Conservation (phyloP, 2,329 filamentous ascomycete species). For the Dactylonectria estremocensis region DNA sequence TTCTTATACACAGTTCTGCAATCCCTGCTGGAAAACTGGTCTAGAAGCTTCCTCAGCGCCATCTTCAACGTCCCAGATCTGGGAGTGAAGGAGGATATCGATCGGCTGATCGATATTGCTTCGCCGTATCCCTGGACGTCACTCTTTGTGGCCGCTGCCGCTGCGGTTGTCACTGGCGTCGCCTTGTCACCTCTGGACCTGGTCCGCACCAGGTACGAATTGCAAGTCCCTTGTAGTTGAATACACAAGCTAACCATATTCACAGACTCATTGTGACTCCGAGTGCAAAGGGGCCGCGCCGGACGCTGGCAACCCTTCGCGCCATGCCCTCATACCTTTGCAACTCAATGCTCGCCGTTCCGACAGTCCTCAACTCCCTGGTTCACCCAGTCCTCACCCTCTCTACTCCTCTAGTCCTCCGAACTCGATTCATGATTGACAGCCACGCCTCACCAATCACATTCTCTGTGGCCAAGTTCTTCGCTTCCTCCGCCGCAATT, state of each 20-base stretch:
- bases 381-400: conserved; percentile 87
- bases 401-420: conserved; percentile 87
- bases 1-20: conserved; percentile 92
- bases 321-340: conserved; percentile 84
- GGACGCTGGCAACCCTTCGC: conserved; percentile 83
- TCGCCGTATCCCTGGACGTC: conserved; percentile 88
- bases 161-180: conserved; percentile 81
- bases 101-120: conserved; percentile 80
- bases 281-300: conserved; percentile 80
- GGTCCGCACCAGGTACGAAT: conserved; percentile 78
- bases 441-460: conserved; percentile 84
- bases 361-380: conserved; percentile 89
- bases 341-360: conserved; percentile 78
- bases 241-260: conserved; percentile 47
- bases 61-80: conserved; percentile 91
- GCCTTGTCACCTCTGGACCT: conserved; percentile 91
- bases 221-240: background rate
- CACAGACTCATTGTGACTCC: conserved; percentile 87
- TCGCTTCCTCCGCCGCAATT: conserved; percentile 84
- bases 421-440: conserved; percentile 88
- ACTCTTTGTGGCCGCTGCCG: conserved; percentile 78
- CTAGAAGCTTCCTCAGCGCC: conserved; percentile 89
- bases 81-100: conserved; percentile 81
- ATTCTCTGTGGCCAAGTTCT: conserved; percentile 87
- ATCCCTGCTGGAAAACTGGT: conserved; percentile 92